phyloP scores from a whole-genome alignment of 2,329 filamentous ascomycete species.

The Claviceps digitariae region DNA sequence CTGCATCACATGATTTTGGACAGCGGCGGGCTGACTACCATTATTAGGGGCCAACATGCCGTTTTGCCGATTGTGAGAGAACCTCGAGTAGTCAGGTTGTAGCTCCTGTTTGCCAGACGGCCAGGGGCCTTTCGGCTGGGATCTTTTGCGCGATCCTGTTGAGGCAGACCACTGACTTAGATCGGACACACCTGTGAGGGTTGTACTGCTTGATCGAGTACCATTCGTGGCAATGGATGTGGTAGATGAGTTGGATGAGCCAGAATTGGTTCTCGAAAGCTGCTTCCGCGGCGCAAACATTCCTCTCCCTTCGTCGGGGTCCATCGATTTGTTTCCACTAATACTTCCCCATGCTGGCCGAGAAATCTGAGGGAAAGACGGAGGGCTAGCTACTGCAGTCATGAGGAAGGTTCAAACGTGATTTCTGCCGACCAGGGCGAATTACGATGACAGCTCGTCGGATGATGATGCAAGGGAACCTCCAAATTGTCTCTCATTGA shows the following conservation, averaged over 20 bases:
- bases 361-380: conserved; percentile 49
- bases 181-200: conserved; percentile 32
- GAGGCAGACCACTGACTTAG: conserved; percentile 36
- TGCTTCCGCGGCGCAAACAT: conserved; percentile 86
- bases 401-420: conserved; percentile 31
- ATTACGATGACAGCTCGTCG: conserved; percentile 1
- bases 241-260: conserved; percentile 44
- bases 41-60: conserved; percentile 24
- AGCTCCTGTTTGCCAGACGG: conserved; percentile 32
- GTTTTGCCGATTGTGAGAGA: conserved; percentile 29
- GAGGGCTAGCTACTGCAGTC: conserved; percentile 55
- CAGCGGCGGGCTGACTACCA: conserved; percentile 17
- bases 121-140: conserved; percentile 38
- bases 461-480: neutral
- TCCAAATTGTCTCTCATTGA: conserved; percentile 8
- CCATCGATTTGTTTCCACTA: conserved; percentile 55
- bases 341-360: conserved; percentile 49
- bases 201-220: conserved; percentile 48
- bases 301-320: conserved; percentile 69
- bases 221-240: conserved; percentile 51
- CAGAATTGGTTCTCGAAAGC: conserved; percentile 78
- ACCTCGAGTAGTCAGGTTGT: conserved; percentile 33
- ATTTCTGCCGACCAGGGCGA: conserved; percentile 10
- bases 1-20: conserved; percentile 26
- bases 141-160: conserved; percentile 35